Percentiles rank a stretch among this genome's conserved stretches.
phyloP scores from a whole-genome alignment of 768 basidiomycete genomes.

The Auricularia cornea region DNA sequence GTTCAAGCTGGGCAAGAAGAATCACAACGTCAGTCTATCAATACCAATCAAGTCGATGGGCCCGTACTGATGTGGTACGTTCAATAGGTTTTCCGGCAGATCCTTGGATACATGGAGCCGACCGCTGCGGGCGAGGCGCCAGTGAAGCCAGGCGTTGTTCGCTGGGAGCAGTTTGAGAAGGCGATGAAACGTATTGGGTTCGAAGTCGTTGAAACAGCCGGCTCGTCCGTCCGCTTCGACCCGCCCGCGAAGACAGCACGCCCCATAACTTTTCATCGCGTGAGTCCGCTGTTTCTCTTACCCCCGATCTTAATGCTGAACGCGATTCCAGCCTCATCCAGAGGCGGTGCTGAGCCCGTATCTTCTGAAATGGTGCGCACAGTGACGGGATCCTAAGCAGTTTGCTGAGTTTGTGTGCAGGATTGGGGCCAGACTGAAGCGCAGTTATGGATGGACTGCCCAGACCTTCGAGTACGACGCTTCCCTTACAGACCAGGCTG shows the following conservation, averaged over 20 bases:
- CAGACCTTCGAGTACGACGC: neutral
- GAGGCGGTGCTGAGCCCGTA: neutral
- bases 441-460: neutral
- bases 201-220: slow-evolving; percentile 2
- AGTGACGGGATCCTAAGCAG: neutral
- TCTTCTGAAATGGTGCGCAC: too few species aligned
- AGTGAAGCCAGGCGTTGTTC: neutral
- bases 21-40: neutral
- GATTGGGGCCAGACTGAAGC: neutral
- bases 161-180: neutral
- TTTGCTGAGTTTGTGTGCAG: neutral
- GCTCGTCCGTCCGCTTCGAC: slow-evolving; percentile 4
- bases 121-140: neutral
- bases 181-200: slow-evolving; percentile 4
- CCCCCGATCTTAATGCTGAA: neutral
- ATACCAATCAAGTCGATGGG: too few species aligned
- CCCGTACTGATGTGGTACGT: neutral
- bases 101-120: neutral
- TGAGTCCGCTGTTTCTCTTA: neutral
- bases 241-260: slow-evolving; percentile 1
- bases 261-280: slow-evolving; percentile 4
- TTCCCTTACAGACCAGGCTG: neutral
- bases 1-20: neutral
- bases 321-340: neutral
- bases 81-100: slow-evolving; percentile 1